Evolutionary conservation across 495 filamentous ascomycete species (phyloP).

Genomic region (Penicillium arizonense): DNA sequence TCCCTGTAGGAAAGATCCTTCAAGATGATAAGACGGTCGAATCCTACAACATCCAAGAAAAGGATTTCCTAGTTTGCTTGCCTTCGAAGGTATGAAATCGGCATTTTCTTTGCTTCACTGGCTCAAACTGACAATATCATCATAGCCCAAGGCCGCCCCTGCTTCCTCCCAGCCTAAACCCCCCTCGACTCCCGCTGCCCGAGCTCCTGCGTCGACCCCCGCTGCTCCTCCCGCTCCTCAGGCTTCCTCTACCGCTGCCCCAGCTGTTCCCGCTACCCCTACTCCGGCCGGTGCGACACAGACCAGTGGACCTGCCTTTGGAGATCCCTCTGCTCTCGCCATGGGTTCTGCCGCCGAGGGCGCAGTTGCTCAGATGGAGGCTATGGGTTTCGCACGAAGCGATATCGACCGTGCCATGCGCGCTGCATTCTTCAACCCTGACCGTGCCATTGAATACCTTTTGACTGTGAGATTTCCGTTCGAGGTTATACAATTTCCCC

Average conservation of each 20-base stretch:
- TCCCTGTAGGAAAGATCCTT: slow-evolving; percentile 81
- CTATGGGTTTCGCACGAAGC: slow-evolving; percentile 86
- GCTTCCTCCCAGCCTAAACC: slow-evolving; percentile 53
- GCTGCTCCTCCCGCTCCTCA: slow-evolving; percentile 68
- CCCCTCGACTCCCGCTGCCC: slow-evolving; percentile 56
- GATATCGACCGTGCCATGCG: slow-evolving; percentile 93
- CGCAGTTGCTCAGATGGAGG: slow-evolving; percentile 93
- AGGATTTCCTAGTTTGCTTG: slow-evolving; percentile 98
- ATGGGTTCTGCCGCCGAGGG: slow-evolving; percentile 77
- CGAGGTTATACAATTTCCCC: neutral
- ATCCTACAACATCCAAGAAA: slow-evolving; percentile 97
- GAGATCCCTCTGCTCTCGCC: slow-evolving; percentile 77
- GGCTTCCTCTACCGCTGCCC: slow-evolving; percentile 45
- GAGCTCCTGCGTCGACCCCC: slow-evolving; percentile 45
- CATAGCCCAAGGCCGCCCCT: slow-evolving; percentile 67
- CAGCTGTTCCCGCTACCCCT: slow-evolving; percentile 64
- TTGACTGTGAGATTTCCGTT: slow-evolving; percentile 63
- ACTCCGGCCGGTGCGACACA: slow-evolving; percentile 56
- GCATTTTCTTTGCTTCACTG: neutral
- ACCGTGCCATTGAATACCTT: slow-evolving; percentile 95
- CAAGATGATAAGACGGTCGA: slow-evolving; percentile 95
- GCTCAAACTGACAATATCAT: slow-evolving; percentile 8
- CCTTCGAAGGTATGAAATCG: slow-evolving; percentile 72
- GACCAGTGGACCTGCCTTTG: slow-evolving; percentile 49
- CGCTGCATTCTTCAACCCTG: slow-evolving; percentile 93